These are phyloP conservation scores for Astragalus membranaceus DNA, from an alignment of 306 rosid genomes.

Conservation along the genomic window DNA sequence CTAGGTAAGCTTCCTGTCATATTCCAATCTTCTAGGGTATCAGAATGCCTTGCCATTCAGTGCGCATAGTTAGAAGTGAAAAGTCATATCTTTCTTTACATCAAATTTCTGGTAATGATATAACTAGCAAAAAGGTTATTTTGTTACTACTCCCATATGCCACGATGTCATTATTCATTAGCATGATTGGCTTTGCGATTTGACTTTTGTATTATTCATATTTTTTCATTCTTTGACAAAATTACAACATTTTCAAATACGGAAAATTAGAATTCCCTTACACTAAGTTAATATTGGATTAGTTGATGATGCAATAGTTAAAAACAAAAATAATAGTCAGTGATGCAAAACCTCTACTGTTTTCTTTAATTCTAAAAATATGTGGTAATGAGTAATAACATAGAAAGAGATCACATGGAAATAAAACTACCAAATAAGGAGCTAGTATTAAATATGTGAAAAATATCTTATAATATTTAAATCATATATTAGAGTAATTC, in stretches of 20 bases:
- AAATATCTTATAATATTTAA: no score
- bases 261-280: neutral
- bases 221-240: neutral
- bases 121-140: neutral
- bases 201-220: neutral
- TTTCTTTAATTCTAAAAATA: neutral
- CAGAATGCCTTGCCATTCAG: neutral
- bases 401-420: neutral
- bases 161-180: neutral
- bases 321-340: neutral
- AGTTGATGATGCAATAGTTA: neutral
- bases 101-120: neutral
- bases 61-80: neutral
- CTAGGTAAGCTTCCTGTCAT: slow-evolving; percentile 48
- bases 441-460: neutral
- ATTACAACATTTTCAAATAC: neutral
- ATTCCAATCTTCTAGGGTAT: neutral
- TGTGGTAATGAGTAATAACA: neutral
- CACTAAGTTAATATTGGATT: neutral
- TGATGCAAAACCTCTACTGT: neutral
- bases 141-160: neutral
- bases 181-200: neutral
- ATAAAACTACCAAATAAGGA: neutral
- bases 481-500: neutral
- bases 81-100: neutral